Conservation (phyloP, 768 basidiomycete species). For the Rhodotorula toruloides region DNA sequence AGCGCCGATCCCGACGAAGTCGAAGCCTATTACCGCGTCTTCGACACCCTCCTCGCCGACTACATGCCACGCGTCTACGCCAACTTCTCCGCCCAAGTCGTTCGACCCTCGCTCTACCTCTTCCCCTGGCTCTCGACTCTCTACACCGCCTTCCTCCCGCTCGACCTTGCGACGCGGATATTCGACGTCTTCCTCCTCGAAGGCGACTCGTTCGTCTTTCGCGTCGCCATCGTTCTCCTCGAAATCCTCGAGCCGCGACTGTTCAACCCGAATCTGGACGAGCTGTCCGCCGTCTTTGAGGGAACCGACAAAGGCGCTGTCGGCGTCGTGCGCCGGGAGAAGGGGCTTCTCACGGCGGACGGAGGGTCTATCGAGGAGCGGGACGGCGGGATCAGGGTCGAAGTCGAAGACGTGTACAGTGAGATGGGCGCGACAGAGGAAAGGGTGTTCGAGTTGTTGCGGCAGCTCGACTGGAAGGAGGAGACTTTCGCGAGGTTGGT, state of each 20-base stretch:
- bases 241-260: slow-evolving; percentile 76
- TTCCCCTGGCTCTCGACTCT: slow-evolving; percentile 73
- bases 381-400: slow-evolving; percentile 58
- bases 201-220: slow-evolving; percentile 83
- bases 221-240: slow-evolving; percentile 73
- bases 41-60: slow-evolving; percentile 84
- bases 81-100: slow-evolving; percentile 82
- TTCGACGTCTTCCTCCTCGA: slow-evolving; percentile 85
- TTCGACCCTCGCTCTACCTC: slow-evolving; percentile 78
- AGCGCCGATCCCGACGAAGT: slow-evolving; percentile 68
- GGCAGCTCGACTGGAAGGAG: slow-evolving; percentile 81
- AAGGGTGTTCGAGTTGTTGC: slow-evolving; percentile 73
- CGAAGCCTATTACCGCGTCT: slow-evolving; percentile 88
- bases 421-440: slow-evolving; percentile 83
- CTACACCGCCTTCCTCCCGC: slow-evolving; percentile 79
- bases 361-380: not conserved
- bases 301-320: slow-evolving; percentile 51
- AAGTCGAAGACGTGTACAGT: slow-evolving; percentile 78
- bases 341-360: slow-evolving; percentile 12
- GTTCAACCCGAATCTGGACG: slow-evolving; percentile 80
- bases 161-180: slow-evolving; percentile 79
- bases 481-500: slow-evolving; percentile 79
- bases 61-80: slow-evolving; percentile 78
- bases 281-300: slow-evolving; percentile 62
- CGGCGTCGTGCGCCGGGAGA: slow-evolving; percentile 43